Conservation (phyloP, 78 protist genomes). For the Trichosphaerium sp. region DNA sequence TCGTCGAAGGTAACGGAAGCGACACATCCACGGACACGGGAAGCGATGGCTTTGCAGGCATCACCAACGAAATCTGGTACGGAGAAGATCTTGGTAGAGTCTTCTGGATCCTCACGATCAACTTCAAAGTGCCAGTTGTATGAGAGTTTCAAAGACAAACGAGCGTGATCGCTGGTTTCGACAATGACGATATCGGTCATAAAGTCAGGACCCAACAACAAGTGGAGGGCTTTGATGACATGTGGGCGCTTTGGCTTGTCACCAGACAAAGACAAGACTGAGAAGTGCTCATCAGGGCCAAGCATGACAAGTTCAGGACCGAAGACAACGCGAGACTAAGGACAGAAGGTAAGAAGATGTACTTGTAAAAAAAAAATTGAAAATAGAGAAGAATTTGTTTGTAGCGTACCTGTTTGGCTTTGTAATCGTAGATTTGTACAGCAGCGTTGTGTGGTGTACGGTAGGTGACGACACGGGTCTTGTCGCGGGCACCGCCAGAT, state of each 20-base stretch:
- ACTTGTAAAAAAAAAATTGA: too few species aligned
- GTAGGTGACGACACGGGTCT: conserved; percentile 63
- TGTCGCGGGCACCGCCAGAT: too few species aligned
- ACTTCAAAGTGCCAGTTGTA: conserved; percentile 75
- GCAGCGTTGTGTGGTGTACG: conserved; percentile 74
- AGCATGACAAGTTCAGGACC: conserved; percentile 76
- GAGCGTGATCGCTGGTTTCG: conserved; percentile 78
- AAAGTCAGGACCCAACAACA: conserved; percentile 75
- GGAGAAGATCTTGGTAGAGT: conserved; percentile 39
- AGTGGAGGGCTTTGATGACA: conserved; percentile 44
- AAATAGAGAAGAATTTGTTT: too few species aligned
- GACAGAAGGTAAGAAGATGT: too few species aligned
- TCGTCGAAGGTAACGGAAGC: conserved; percentile 57
- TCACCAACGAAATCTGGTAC: conserved; percentile 72
- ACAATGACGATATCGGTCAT: conserved; percentile 72
- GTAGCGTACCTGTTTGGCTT: conserved; percentile 41
- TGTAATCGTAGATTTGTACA: conserved; percentile 72
- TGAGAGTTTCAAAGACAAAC: conserved; percentile 50
- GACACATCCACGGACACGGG: conserved; percentile 64
- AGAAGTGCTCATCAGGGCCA: conserved; percentile 76
- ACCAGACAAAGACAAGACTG: conserved; percentile 62
- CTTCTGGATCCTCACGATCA: not conserved
- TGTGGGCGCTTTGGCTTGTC: conserved; percentile 60
- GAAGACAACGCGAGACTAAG: conserved; percentile 59
- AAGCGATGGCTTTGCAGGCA: conserved; percentile 68